phyloP scores from a whole-genome alignment of 441 rosid genomes.

The Macaranga tanarius region DNA sequence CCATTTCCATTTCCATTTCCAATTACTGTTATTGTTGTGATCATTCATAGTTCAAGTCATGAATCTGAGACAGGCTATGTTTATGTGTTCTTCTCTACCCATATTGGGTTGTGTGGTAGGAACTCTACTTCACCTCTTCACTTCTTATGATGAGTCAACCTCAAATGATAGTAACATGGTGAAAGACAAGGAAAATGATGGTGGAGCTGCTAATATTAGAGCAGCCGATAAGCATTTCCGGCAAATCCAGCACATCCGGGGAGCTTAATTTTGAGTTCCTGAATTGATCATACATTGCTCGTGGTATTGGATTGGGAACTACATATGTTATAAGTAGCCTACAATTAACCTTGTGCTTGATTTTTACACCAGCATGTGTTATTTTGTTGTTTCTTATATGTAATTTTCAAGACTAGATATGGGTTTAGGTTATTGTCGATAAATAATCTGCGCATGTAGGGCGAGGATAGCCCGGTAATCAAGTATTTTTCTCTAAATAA shows the following conservation, averaged over 20 bases:
- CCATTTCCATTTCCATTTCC: background rate
- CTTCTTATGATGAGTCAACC: background rate
- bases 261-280: slow-evolving; percentile 14
- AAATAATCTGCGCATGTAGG: no score
- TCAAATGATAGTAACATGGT: background rate
- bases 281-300: background rate
- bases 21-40: background rate
- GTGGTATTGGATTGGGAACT: background rate
- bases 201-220: slow-evolving; percentile 11
- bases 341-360: no score
- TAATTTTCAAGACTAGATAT: no score
- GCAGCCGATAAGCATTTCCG: slow-evolving; percentile 34
- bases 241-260: slow-evolving; percentile 33
- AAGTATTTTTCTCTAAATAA: no score
- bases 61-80: slow-evolving; percentile 25
- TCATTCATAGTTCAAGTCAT: slow-evolving; percentile 9
- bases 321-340: no score
- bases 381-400: no score
- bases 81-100: slow-evolving; percentile 27
- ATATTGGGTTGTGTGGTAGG: slow-evolving; percentile 23
- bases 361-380: no score
- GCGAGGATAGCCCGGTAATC: no score
- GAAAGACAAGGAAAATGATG: background rate
- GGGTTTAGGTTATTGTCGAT: no score
- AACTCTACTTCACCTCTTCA: slow-evolving; percentile 18